These are phyloP conservation scores for Aegilops bicornis DNA, from an alignment of 176 grass and related monocot genomes.

Conservation along the genomic window DNA sequence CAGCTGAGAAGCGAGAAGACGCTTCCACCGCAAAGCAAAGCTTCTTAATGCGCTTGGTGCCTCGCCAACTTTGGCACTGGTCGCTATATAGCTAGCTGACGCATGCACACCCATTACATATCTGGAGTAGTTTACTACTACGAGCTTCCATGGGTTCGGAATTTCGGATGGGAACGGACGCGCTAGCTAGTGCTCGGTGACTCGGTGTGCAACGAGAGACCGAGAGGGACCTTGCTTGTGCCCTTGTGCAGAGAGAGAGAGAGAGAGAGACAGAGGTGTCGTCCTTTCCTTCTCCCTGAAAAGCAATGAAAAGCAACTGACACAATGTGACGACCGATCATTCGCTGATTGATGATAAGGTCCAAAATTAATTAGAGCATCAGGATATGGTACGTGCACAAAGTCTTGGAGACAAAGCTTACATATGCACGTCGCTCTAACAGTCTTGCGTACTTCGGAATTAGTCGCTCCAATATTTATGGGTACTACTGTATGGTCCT, in stretches of 20 bases:
- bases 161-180: slow-evolving; percentile 32
- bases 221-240: not conserved
- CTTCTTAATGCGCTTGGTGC: not conserved
- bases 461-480: too few relatives aligned
- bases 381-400: not conserved
- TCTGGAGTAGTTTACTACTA: not conserved
- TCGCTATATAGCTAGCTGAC: not conserved
- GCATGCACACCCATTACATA: not conserved
- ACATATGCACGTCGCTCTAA: too few relatives aligned
- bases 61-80: slow-evolving; percentile 2
- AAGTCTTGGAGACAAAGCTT: too few relatives aligned
- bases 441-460: too few relatives aligned
- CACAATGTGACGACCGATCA: not conserved
- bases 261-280: not conserved
- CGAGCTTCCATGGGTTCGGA: slow-evolving; percentile 23
- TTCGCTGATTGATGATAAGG: not conserved
- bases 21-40: not conserved
- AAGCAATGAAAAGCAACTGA: slow-evolving; percentile 5
- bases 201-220: not conserved
- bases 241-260: not conserved
- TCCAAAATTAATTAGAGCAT: not conserved
- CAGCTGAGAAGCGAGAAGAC: not conserved
- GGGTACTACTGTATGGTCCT: too few relatives aligned
- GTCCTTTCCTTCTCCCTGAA: slow-evolving; percentile 19
- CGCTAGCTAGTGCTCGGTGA: slow-evolving; percentile 39